Conservation (phyloP, 108 stramenopile species). For the Nitzschia sp. region DNA sequence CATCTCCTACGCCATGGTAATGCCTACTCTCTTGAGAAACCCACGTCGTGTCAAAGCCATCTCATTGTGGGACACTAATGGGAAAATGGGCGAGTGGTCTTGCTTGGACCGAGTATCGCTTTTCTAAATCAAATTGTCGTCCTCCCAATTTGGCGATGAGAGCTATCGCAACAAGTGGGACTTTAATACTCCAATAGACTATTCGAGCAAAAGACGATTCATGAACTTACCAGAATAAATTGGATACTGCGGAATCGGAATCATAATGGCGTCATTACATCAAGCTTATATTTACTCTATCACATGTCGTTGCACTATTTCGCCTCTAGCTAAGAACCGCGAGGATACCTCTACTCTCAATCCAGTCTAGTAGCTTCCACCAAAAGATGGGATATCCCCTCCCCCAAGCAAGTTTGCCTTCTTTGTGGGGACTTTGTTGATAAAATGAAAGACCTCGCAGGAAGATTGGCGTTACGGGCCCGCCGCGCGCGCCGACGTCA, state of each 20-base stretch:
- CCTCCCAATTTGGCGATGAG: constrained; percentile 74
- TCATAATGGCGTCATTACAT: constrained; percentile 88
- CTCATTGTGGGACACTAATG: constrained; percentile 39
- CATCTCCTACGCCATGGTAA: constrained; percentile 28
- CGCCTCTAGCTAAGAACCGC: too few relatives aligned
- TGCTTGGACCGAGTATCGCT: constrained; percentile 48
- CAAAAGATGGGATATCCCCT: too few relatives aligned
- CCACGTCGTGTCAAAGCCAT: constrained; percentile 47
- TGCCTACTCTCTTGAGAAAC: constrained; percentile 40
- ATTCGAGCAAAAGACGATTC: constrained; percentile 32
- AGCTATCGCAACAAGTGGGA: constrained; percentile 19
- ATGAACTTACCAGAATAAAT: constrained; percentile 70
- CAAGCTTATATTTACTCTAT: too few relatives aligned
- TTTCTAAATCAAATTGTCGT: constrained; percentile 77
- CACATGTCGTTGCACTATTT: too few relatives aligned
- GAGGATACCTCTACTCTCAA: too few relatives aligned
- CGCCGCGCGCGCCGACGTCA: too few relatives aligned
- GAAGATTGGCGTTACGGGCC: too few relatives aligned
- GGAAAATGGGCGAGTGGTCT: constrained; percentile 51
- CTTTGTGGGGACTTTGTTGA: too few relatives aligned
- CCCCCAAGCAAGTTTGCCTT: too few relatives aligned
- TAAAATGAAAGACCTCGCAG: too few relatives aligned
- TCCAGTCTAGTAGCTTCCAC: too few relatives aligned
- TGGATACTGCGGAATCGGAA: constrained; percentile 97
- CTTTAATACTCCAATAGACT: background rate